Conservation (phyloP, 108 stramenopile species). For the Cyclotella cryptica region DNA sequence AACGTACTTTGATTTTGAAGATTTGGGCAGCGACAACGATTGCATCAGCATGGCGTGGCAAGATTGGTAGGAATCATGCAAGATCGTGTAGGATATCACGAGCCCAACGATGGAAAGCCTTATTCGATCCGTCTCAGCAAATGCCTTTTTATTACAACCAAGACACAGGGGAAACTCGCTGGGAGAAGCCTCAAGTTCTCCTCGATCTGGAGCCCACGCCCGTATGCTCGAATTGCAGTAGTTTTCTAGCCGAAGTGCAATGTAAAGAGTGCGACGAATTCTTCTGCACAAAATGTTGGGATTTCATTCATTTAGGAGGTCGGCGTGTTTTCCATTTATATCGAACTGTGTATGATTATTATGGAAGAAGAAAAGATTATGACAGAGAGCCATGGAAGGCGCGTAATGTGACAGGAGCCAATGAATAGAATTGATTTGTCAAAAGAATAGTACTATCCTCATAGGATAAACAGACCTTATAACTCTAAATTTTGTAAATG, state of each 20-base stretch:
- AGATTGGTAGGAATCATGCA: constrained; percentile 42
- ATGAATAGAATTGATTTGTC: too few relatives aligned
- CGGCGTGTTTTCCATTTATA: constrained; percentile 12
- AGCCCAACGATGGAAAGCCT: constrained; percentile 70
- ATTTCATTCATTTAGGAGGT: constrained; percentile 41
- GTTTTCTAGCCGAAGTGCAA: constrained; percentile 66
- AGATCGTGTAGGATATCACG: constrained; percentile 28
- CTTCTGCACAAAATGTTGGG: constrained; percentile 68
- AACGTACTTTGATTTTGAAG: constrained; percentile 18
- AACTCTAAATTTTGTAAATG: too few relatives aligned
- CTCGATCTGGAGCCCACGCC: constrained; percentile 82
- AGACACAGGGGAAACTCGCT: constrained; percentile 81
- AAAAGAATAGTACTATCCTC: too few relatives aligned
- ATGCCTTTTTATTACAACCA: constrained; percentile 80
- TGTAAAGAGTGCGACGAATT: constrained; percentile 74
- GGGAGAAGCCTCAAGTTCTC: constrained; percentile 81
- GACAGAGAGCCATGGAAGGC: too few relatives aligned
- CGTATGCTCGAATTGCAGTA: constrained; percentile 73
- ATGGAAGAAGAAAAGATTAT: too few relatives aligned
- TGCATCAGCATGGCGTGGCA: constrained; percentile 50
- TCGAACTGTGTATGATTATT: constrained; percentile 31
- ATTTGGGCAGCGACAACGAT: constrained; percentile 51
- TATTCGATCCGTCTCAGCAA: constrained; percentile 56
- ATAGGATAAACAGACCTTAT: too few relatives aligned
- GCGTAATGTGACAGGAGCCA: too few relatives aligned